A percentile compares a stretch with the other conserved stretches of the same genome.
Conservation (phyloP, 2,329 filamentous ascomycete genomes). For the Cordyceps cateniannulata region DNA sequence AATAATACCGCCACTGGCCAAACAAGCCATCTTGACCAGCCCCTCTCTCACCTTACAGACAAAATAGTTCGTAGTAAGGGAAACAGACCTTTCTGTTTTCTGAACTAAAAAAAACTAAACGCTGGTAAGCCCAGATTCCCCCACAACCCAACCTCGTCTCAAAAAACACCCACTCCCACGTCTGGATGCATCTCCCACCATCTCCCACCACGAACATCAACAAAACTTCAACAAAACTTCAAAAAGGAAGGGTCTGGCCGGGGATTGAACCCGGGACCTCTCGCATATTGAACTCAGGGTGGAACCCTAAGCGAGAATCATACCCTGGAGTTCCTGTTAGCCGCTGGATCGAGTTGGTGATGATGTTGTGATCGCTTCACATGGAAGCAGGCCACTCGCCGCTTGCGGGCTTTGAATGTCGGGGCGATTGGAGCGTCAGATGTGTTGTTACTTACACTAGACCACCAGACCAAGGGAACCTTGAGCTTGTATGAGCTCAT, state of each 20-base stretch:
- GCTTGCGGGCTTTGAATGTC: background rate
- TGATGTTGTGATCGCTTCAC: background rate
- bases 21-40: no score
- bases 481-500: background rate
- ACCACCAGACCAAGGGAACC: slow-evolving; percentile 12
- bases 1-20: no score
- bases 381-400: background rate
- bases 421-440: background rate
- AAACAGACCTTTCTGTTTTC: no score
- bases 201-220: background rate
- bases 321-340: slow-evolving; percentile 18
- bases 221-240: background rate
- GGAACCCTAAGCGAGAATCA: slow-evolving; percentile 27
- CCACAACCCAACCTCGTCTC: no score
- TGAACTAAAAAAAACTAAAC: no score
- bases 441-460: slow-evolving; percentile 9
- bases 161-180: no score
- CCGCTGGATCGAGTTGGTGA: slow-evolving; percentile 15
- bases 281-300: slow-evolving; percentile 27
- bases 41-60: no score
- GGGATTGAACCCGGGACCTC: slow-evolving; percentile 42
- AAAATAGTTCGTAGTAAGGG: no score
- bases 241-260: slow-evolving; percentile 35
- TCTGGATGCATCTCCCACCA: background rate
- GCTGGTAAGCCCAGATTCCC: no score